Evolutionary conservation across 129 eudicot genomes (phyloP).

Genomic region (Silybum marianum): DNA sequence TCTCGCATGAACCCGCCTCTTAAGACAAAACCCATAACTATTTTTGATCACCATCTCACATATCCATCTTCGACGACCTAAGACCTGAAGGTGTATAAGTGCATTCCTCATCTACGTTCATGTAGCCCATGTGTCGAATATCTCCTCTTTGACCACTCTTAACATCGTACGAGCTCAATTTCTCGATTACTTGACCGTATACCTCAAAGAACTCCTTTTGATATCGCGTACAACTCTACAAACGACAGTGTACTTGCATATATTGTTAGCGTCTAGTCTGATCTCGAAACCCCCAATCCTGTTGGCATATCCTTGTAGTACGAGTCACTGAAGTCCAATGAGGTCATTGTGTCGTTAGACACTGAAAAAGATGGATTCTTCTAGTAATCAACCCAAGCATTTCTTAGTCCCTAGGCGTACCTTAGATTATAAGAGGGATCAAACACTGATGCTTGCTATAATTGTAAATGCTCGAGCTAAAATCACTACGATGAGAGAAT

Average conservation of each 20-base stretch:
- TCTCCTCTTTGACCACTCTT: slow-evolving; percentile 48
- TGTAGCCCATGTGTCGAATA: slow-evolving; percentile 44
- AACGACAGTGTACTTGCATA: too few relatives aligned
- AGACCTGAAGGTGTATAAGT: too few relatives aligned
- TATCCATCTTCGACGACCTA: too few relatives aligned
- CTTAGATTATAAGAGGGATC: slow-evolving; percentile 66
- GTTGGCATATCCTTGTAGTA: slow-evolving; percentile 58
- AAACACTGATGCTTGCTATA: slow-evolving; percentile 30
- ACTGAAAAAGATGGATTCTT: slow-evolving; percentile 62
- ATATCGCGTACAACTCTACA: too few relatives aligned
- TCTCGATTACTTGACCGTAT: slow-evolving; percentile 53
- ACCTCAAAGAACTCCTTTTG: slow-evolving; percentile 25
- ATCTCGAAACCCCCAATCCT: slow-evolving; percentile 64
- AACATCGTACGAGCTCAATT: slow-evolving; percentile 47
- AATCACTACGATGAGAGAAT: slow-evolving; percentile 61
- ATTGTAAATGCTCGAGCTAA: slow-evolving; percentile 51
- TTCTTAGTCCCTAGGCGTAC: slow-evolving; percentile 48
- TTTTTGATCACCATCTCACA: too few relatives aligned
- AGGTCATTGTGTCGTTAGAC: slow-evolving; percentile 68
- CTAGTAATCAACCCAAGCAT: slow-evolving; percentile 49
- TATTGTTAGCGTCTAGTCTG: slow-evolving; percentile 39
- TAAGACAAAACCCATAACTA: too few relatives aligned
- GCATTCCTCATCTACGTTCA: too few relatives aligned
- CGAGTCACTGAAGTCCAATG: slow-evolving; percentile 58
- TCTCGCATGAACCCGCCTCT: too few relatives aligned